These are phyloP conservation scores for Plasmodium reichenowi DNA, from an alignment of 169 alveolate genomes.

Conservation along the genomic window DNA sequence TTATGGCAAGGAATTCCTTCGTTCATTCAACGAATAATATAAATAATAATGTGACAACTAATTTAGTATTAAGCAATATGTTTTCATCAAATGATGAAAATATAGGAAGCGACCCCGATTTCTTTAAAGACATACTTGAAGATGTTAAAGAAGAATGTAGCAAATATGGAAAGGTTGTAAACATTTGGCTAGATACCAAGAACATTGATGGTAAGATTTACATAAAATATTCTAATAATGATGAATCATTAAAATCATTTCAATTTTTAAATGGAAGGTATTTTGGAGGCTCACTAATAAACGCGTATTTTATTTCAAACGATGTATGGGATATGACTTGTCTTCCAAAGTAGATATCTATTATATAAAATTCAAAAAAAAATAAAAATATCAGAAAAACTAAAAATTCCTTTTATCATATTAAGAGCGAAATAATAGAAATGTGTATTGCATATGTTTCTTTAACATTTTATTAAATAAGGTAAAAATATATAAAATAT, in stretches of 20 bases:
- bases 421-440: too few species aligned
- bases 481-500: too few species aligned
- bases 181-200: conserved; percentile 84
- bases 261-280: conserved; percentile 87
- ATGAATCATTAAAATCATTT: conserved; percentile 85
- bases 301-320: conserved; percentile 82
- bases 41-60: conserved; percentile 69
- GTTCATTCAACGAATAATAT: neutral
- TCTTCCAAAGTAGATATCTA: neutral
- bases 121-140: conserved; percentile 89
- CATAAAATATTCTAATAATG: conserved; percentile 81
- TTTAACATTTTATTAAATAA: too few species aligned
- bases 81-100: conserved; percentile 85
- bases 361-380: too few species aligned
- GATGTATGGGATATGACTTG: conserved; percentile 79
- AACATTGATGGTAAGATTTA: conserved; percentile 89
- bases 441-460: too few species aligned
- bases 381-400: too few species aligned
- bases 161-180: conserved; percentile 88
- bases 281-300: conserved; percentile 89
- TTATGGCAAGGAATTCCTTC: conserved; percentile 5
- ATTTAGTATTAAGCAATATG: conserved; percentile 88
- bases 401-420: too few species aligned
- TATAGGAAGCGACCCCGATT: conserved; percentile 84
- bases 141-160: conserved; percentile 92